phyloP scores from a whole-genome alignment of 2,329 filamentous ascomycete species.

The Colletotrichum cuscutae region DNA sequence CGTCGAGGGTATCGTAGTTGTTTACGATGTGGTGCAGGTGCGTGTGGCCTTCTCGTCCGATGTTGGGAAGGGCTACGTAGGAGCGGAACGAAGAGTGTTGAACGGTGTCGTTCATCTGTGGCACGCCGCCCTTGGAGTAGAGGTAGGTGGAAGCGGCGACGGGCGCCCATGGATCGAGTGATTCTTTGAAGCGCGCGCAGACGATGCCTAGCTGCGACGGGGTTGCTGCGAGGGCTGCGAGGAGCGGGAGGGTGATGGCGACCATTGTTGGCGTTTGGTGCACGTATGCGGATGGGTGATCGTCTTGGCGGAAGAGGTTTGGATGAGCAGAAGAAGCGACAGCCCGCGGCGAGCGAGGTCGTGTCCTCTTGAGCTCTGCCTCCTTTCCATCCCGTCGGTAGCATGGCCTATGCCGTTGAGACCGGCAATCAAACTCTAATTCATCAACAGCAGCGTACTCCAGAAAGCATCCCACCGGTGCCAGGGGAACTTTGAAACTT shows the following conservation, averaged over 20 bases:
- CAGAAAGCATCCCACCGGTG: not conserved
- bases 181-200: conserved; percentile 31
- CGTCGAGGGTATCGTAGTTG: conserved; percentile 30
- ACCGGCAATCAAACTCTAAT: not conserved
- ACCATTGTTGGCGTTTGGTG: not conserved
- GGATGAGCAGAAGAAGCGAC: too few relatives aligned
- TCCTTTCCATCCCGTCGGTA: not conserved
- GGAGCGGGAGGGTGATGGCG: not conserved
- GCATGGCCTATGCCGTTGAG: not conserved
- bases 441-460: not conserved
- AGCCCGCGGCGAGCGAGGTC: too few relatives aligned
- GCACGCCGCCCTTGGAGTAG: conserved; percentile 32
- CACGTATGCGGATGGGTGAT: too few relatives aligned
- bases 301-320: too few relatives aligned
- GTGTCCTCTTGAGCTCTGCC: not conserved
- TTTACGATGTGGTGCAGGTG: conserved; percentile 27
- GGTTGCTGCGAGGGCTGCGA: not conserved
- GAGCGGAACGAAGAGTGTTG: conserved; percentile 30
- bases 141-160: conserved; percentile 28
- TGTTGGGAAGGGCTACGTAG: conserved; percentile 29
- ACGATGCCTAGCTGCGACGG: conserved; percentile 25
- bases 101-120: conserved; percentile 26
- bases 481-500: not conserved
- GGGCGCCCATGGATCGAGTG: conserved; percentile 28
- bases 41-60: conserved; percentile 31